Base-by-base conservation (phyloP, 2,329 filamentous ascomycete genomes). In the Akanthomyces muscarius region DNA sequence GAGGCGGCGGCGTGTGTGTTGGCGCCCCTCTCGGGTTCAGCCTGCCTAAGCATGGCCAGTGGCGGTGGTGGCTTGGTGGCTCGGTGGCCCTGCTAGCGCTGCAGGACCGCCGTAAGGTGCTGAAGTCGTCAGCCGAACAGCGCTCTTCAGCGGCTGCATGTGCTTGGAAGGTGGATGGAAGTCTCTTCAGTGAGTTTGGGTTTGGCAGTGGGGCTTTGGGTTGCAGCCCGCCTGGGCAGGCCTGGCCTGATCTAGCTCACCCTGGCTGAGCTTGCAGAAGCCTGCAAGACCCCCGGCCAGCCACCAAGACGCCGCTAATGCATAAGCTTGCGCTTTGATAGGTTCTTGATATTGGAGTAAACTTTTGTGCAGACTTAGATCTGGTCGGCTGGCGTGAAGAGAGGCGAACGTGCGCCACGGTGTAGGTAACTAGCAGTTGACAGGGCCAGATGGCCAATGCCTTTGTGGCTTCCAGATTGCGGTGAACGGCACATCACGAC, bases 201-300 rank as follows among this genome's bases (percentile, higher is more conserved):
- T n/a, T n/a, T 21, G 45, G 33, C 45, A 28, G 33, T 42, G 33
- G 56, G 45, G 56, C 11, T 21, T 41, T 6, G 18, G 33, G 44
- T 45, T 56, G 18, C 38, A 45, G 42, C 38, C 42, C n/a, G 25
- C 41, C 23, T 6, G 53, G 25, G 25, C 23, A 28, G 25, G 55
- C 33, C 56, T 59, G 30, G 45, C 50, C 59, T 61, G 59, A 61
- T 61, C 59, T 61, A 45, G 23, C 38, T 23, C 53, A 55, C 38
- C 41, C 23, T 44, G 23, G 50, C 51, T 53, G 51, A 14, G 33
- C 7, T 53, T 41, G 51, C 51, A 41, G n/a, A 41, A 28, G 53
- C 23, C 25, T 56, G 23, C 38, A 44, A 23, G 25, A 25, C 53
- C n/a, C 13, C 38, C 53, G 23, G 21, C 38, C 23, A 47, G 55